Conservation (phyloP, 495 filamentous ascomycete species). For the Wilcoxina mikolae region DNA sequence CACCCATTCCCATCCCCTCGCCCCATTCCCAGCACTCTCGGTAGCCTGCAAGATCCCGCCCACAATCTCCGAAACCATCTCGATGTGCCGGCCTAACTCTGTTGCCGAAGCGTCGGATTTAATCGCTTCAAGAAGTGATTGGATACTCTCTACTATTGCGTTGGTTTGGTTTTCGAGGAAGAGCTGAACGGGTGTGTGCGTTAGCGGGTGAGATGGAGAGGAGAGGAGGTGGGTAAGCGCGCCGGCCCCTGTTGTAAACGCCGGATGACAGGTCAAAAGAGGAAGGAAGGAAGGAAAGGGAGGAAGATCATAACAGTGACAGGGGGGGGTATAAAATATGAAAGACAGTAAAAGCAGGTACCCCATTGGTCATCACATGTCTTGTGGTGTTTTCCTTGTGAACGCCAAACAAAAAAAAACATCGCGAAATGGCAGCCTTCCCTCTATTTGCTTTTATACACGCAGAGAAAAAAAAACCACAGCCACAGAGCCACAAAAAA, state of each 20-base stretch:
- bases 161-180: slow-evolving; percentile 80
- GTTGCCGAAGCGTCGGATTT: slow-evolving; percentile 52
- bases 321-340: too few species aligned
- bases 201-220: neutral
- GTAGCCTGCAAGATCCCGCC: slow-evolving; percentile 53
- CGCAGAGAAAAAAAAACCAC: neutral
- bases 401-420: too few species aligned
- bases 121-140: slow-evolving; percentile 64
- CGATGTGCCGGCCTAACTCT: slow-evolving; percentile 54
- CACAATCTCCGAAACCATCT: slow-evolving; percentile 54
- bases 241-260: too few species aligned
- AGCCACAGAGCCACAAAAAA: neutral
- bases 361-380: too few species aligned
- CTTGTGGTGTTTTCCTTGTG: too few species aligned
- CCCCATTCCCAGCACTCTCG: slow-evolving; percentile 37
- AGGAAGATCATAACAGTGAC: too few species aligned
- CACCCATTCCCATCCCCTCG: slow-evolving; percentile 44
- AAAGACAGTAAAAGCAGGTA: too few species aligned
- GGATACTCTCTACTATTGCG: slow-evolving; percentile 64
- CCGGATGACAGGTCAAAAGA: too few species aligned
- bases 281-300: neutral
- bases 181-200: slow-evolving; percentile 33
- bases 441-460: neutral
- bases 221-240: neutral
- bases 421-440: too few species aligned